A percentile compares a stretch with the other conserved stretches of the same genome.
Conservation (phyloP, 1,284 basidiomycete species). For the Abortiporus biennis region DNA sequence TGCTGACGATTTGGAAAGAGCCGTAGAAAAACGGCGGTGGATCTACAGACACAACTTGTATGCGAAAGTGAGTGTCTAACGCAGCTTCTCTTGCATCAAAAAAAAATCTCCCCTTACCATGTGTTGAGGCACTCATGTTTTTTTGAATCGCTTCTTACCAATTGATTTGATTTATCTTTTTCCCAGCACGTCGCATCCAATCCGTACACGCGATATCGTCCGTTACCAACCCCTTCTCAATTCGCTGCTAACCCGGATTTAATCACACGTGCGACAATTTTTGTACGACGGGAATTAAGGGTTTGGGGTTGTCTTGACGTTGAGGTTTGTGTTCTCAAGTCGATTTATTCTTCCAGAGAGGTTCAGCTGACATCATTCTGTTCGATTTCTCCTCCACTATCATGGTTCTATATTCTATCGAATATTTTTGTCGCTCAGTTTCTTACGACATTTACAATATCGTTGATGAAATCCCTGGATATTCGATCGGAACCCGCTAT, state of each 20-base stretch:
- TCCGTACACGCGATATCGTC: conserved; percentile 71
- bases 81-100: not conserved
- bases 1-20: conserved; percentile 58
- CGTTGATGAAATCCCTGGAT: conserved; percentile 83
- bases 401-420: no score
- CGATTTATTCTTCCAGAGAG: no score
- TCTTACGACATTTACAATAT: conserved; percentile 74
- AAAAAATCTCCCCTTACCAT: no score
- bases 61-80: conserved; percentile 59
- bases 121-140: no score
- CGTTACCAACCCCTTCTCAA: conserved; percentile 75
- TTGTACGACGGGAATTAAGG: conserved; percentile 77
- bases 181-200: conserved; percentile 85
- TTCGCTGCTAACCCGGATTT: conserved; percentile 70
- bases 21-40: conserved; percentile 50
- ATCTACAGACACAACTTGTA: conserved; percentile 73
- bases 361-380: no score
- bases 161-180: not conserved
- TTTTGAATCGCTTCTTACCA: not conserved
- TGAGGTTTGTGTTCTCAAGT: conserved; percentile 47
- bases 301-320: conserved; percentile 82
- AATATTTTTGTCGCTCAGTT: conserved; percentile 40
- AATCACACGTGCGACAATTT: conserved; percentile 68
- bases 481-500: conserved; percentile 83
- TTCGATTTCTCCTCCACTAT: no score